Conservation (phyloP, 2,329 filamentous ascomycete genomes). For the Xylariaceae sp. region DNA sequence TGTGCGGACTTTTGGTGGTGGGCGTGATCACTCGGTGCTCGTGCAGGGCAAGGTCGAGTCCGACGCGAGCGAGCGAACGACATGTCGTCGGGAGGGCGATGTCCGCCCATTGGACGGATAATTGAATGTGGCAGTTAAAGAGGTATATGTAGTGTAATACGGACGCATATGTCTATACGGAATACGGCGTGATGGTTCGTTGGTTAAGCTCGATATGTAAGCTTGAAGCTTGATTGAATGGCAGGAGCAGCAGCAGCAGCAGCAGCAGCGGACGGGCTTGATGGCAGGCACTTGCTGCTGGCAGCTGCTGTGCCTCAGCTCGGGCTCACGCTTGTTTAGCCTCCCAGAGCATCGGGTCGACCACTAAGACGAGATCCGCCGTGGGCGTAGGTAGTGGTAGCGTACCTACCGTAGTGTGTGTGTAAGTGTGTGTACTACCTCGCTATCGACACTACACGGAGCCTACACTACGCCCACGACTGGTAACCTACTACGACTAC, state of each 20-base stretch:
- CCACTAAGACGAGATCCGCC: conserved; percentile 23
- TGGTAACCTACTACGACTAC: too few relatives aligned
- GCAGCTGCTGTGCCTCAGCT: conserved; percentile 18
- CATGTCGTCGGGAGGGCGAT: background rate
- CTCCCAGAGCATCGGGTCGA: conserved; percentile 31
- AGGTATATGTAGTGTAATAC: background rate
- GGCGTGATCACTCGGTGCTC: background rate
- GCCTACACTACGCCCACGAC: background rate
- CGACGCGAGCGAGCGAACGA: background rate
- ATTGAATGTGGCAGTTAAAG: background rate
- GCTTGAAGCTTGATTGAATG: background rate
- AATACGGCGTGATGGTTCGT: conserved; percentile 3
- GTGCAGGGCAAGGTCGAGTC: background rate
- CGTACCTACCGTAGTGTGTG: conserved; percentile 6
- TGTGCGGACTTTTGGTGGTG: background rate
- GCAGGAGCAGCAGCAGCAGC: too few relatives aligned
- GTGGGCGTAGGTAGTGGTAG: background rate
- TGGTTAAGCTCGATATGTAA: background rate
- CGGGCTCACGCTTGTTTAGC: conserved; percentile 34
- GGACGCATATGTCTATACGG: background rate
- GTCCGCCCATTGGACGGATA: background rate
- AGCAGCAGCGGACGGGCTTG: too few relatives aligned
- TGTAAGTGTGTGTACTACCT: background rate
- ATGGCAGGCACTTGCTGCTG: too few relatives aligned
- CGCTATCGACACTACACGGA: background rate